Base-by-base conservation (phyloP, 2,329 filamentous ascomycete species). In the Colletotrichum orchidophilum region DNA sequence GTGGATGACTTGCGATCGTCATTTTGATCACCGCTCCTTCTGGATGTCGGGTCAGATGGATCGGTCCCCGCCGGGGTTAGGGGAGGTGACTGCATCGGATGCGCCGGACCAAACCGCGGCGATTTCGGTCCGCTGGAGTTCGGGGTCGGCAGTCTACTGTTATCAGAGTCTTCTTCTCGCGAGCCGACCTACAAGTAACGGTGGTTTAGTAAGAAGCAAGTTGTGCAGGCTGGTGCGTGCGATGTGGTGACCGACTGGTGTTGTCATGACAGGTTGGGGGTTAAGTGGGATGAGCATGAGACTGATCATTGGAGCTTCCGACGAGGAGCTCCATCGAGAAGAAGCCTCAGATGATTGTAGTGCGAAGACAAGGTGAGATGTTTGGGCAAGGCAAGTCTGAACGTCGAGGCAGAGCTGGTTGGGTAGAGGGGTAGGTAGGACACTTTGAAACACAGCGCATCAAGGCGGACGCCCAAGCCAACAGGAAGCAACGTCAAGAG, bases 1-100 rank as follows among this genome's bases (percentile, higher is more conserved):
- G 80, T 77, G 31, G 79, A 82, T 71, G 78, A 80, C 71, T 77
- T 80, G 75, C 74, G 77, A 76, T 76, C 64, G 12, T 63, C 35
- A 60, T 73, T 75, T 72, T 77, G 81, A 55, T 78, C 78, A 21
- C 77, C 75, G 3, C 75, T 73, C 46, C 74, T 78, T 54, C 78
- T 79, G 4, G 74, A 72, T n/a, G 81, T 79, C 26, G 77, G 76
- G 53, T 85, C 84, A 50, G 79, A 78, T 42, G 81, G 82, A 24
- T 83, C 83, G 53, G 94, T 96, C 62, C 91, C 95, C 65, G 94
- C 91, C 21, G 96, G 96, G 13, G 95, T 98, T 63, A 98, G 87
- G 52, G 95, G 95, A 74, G 96, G 96, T 12, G 95, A 97, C 75
- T 96, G 93, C 83, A 97, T 89, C 68, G 92, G 89, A 70, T 91